A percentile compares a stretch with the other conserved stretches of the same genome.
phyloP scores from a whole-genome alignment of 345 rosid genomes.

The Streptanthus diversifolius region DNA sequence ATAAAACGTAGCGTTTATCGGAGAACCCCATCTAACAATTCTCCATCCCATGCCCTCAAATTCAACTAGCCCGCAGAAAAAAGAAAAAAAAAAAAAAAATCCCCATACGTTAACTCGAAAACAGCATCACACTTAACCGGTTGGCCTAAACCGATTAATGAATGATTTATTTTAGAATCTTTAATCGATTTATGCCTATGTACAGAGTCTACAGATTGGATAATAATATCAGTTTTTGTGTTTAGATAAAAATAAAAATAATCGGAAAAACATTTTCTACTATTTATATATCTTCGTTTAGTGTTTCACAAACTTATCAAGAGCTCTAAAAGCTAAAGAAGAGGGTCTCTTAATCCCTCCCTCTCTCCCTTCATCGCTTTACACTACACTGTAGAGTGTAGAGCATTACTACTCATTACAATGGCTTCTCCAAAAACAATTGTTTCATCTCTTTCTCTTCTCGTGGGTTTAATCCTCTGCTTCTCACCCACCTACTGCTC shows the following conservation, averaged over 20 bases:
- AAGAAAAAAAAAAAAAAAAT: too few relatives aligned
- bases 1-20: too few relatives aligned
- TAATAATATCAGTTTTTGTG: too few relatives aligned
- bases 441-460: constrained; percentile 10
- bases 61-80: too few relatives aligned
- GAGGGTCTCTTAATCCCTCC: too few relatives aligned
- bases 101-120: not conserved
- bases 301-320: not conserved
- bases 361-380: too few relatives aligned
- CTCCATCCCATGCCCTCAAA: too few relatives aligned
- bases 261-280: not conserved
- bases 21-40: too few relatives aligned
- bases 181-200: too few relatives aligned
- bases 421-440: not conserved
- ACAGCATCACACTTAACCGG: not conserved
- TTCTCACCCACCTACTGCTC: constrained; percentile 32
- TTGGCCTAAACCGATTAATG: not conserved
- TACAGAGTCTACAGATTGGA: too few relatives aligned
- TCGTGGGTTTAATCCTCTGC: constrained; percentile 38
- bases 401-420: not conserved
- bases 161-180: too few relatives aligned
- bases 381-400: constrained; percentile 19
- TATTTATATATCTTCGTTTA: not conserved
- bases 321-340: not conserved
- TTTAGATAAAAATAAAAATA: too few relatives aligned